phyloP scores from a whole-genome alignment of 1,284 basidiomycete species.

The Ceratobasidium sp. region DNA sequence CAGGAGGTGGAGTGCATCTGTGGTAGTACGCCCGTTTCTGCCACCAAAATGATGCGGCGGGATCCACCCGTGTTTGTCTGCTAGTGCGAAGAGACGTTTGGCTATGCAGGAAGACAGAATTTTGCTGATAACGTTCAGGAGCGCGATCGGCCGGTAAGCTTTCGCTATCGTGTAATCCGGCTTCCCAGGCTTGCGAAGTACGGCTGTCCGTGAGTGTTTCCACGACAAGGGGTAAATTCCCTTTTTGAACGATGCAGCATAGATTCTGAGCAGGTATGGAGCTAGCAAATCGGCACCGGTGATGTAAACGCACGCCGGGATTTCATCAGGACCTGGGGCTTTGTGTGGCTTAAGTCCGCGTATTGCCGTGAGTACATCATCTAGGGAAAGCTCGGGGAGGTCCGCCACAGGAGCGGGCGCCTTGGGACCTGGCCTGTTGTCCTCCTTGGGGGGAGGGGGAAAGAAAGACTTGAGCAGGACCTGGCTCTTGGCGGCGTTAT shows the following conservation, averaged over 20 bases:
- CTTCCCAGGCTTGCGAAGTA: conserved; percentile 26
- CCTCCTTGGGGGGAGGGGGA: conserved; percentile 38
- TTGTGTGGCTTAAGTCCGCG: conserved; percentile 53
- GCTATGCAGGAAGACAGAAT: conserved; percentile 33
- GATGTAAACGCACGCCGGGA: conserved; percentile 58
- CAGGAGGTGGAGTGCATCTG: too few species aligned
- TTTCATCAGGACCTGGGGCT: conserved; percentile 57
- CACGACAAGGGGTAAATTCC: conserved; percentile 7
- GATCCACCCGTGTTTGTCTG: conserved; percentile 14
- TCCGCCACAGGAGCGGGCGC: neutral
- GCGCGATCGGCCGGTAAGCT: neutral
- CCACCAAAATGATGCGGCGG: too few species aligned
- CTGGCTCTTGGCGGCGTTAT: conserved; percentile 38
- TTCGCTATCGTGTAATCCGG: too few species aligned
- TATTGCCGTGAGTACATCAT: conserved; percentile 21
- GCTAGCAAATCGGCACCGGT: conserved; percentile 53
- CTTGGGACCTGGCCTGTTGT: neutral
- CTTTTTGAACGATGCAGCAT: conserved; percentile 4
- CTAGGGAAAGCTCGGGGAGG: neutral
- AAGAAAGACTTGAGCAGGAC: conserved; percentile 45
- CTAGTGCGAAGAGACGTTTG: neutral
- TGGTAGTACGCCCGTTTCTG: too few species aligned
- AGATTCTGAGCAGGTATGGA: conserved; percentile 51
- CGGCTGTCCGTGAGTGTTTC: conserved; percentile 27
- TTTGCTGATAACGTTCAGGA: conserved; percentile 37